A percentile compares a stretch with the other conserved stretches of the same genome.
Conservation (phyloP, 257 asterid species). For the Dorcoceras hygrometricum region DNA sequence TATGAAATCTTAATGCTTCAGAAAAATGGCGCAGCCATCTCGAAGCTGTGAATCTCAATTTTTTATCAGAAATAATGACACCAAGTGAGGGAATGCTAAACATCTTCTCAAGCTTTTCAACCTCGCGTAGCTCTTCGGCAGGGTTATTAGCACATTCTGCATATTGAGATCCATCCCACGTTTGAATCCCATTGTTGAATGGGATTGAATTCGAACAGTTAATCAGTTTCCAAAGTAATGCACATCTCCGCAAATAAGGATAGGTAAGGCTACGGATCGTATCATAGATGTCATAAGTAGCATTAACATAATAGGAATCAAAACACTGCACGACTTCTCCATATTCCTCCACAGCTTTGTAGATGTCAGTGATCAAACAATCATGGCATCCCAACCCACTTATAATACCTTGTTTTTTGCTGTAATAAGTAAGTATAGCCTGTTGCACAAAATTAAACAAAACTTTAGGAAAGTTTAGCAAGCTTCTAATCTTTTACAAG, state of each 20-base stretch:
- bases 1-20: conserved; percentile 42
- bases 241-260: conserved; percentile 93
- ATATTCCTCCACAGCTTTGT: conserved; percentile 40
- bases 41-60: conserved; percentile 45
- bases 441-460: conserved; percentile 33
- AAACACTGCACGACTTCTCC: conserved; percentile 54
- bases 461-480: conserved; percentile 14
- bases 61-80: conserved; percentile 49
- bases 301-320: conserved; percentile 44
- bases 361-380: conserved; percentile 64
- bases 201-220: conserved; percentile 53
- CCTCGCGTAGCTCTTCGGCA: conserved; percentile 60
- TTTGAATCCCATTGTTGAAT: conserved; percentile 47
- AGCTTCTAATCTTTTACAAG: conserved; percentile 17
- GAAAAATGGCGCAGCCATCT: conserved; percentile 67
- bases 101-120: conserved; percentile 65
- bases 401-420: conserved; percentile 30
- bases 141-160: conserved; percentile 29
- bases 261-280: conserved; percentile 67
- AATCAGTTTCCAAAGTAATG: conserved; percentile 80
- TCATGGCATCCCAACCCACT: conserved; percentile 42
- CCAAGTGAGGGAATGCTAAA: conserved; percentile 72
- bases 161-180: conserved; percentile 39
- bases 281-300: conserved; percentile 49
- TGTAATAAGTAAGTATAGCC: conserved; percentile 56